Evolutionary conservation across 441 rosid genomes (phyloP), one percentile per base, ranked within the genome.

Genomic region (Brassica hybrid): DNA sequence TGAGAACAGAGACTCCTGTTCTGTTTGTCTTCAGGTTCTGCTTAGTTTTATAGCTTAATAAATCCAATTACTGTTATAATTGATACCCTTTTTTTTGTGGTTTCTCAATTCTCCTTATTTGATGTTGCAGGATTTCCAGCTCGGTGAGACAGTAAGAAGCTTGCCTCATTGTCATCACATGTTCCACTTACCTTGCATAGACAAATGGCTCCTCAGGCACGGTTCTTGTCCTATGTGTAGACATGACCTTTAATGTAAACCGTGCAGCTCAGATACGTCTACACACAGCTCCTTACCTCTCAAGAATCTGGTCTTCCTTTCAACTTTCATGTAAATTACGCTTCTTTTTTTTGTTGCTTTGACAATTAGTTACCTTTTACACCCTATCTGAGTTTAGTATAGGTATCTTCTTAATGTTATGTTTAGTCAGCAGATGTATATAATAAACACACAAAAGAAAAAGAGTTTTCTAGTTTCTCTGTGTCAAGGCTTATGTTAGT

Each of bases 141-240:
- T 88, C 1, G 92, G 94, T 18, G 99, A 94, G 85, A 91, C 87
- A 2, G 91, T 87, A 6, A 82, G 99, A 80, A 87, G 90, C 73
- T 85, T 94, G 89, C 99, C 99, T 45, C 91, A 93, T 21, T 94
- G 99, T 74, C 91, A 87, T 74, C 98, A 94, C 87, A 84, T 94
- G 93, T 94, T 94, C 82, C 99, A 94, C 73, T 82, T 90, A 57
- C 94, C 97, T 38, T 94, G 98, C 86, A 94, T 94, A 79, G 99
- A 94, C 80, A 90, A 88, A 77, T 94, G 99, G 99, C 94, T 94
- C 19, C 85, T 90, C 4, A 83, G 88, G 73, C 99, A 94, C 13
- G 96, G 93, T 36, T 94, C 99, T 64, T 94, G 99, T 78, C 99
- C 99, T 0, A 76, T 94, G 65, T 94, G 99, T 85, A 89, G 99